A percentile compares a stretch with the other conserved stretches of the same genome.
phyloP scores from a whole-genome alignment of 106 monocot genomes.

The Agapanthus africanus region DNA sequence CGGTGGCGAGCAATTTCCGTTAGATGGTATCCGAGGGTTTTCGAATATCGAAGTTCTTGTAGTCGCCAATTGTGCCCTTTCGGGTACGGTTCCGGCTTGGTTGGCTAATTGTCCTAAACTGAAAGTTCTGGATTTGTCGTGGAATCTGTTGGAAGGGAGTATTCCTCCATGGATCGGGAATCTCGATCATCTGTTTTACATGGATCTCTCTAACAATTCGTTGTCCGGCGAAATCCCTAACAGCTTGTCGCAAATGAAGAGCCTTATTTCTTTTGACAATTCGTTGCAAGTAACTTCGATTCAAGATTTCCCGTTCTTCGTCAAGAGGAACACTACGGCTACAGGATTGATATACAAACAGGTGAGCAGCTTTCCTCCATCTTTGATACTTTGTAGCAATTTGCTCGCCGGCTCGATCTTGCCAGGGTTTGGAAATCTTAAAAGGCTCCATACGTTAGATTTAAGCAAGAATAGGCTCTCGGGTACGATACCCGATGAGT shows the following conservation, averaged over 20 bases:
- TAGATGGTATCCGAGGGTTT: conserved; percentile 53
- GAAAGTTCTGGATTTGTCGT: conserved; percentile 72
- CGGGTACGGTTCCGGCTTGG: conserved; percentile 63
- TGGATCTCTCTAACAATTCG: conserved; percentile 89
- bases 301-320: conserved; percentile 65
- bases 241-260: conserved; percentile 44
- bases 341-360: conserved; percentile 55
- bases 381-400: conserved; percentile 47
- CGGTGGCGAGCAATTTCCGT: conserved; percentile 48
- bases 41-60: conserved; percentile 38
- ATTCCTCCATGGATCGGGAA: conserved; percentile 61
- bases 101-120: conserved; percentile 37
- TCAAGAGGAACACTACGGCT: conserved; percentile 16
- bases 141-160: conserved; percentile 55
- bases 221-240: conserved; percentile 55
- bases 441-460: conserved; percentile 42
- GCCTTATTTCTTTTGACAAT: conserved; percentile 24
- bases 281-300: conserved; percentile 22
- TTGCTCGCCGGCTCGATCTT: conserved; percentile 46
- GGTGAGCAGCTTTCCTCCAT: conserved; percentile 62
- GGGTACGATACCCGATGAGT: conserved; percentile 44
- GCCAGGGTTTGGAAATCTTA: conserved; percentile 43
- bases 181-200: conserved; percentile 64
- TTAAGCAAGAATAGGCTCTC: conserved; percentile 46
- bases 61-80: conserved; percentile 49